Evolutionary conservation across 2,329 filamentous ascomycete species (phyloP), one percentile per base, ranked within the genome.

Genomic region (Epichloe glyceriae): DNA sequence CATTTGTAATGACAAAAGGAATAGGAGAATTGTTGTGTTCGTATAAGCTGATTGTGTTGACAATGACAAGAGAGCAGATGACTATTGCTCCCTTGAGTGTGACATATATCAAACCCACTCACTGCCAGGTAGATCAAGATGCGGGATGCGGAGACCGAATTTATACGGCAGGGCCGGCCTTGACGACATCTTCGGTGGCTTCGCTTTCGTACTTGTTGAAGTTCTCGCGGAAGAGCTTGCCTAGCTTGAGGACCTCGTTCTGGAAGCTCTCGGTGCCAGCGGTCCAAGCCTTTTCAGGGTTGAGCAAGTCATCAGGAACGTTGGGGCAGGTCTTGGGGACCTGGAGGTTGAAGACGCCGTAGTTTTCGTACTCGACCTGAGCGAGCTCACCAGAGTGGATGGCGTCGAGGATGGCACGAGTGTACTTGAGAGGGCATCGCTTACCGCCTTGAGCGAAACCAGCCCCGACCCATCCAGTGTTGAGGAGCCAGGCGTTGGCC

Each of bases 351-450:
- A 98, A 98, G 57, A 89, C 83, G 40, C 89, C 88, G 74, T 98
- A 98, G 58, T 75, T 88, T 78, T 98, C 93, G 73, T 88, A 98
- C 71, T 95, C 85, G 56, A 80, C 85, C 62, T 95, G 86, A 65
- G 89, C 89, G 59, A 98, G 87, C 73, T 95, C 88, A 61, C 93
- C 93, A 49, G 82, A 90, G 84, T 98, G 93, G 73, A 98, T 96
- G 67, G 91, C 86, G 70, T 98, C 91, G 61, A 98, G 83, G 68
- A 98, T 97, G 63, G 93, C 91, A 63, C 93, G 90, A 39, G 93
- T 98, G 78, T 97, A 98, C 76, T 96, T 96, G 69, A 97, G 80
- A 40, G 91, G 91, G 81, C 91, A 97, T 61, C 91, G 86, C 82
- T 95, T 95, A 70, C 90, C 90, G 58, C 90, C 91, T 63, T 89